Base-by-base conservation (phyloP, 345 rosid species). In the Gossypium arboreum region DNA sequence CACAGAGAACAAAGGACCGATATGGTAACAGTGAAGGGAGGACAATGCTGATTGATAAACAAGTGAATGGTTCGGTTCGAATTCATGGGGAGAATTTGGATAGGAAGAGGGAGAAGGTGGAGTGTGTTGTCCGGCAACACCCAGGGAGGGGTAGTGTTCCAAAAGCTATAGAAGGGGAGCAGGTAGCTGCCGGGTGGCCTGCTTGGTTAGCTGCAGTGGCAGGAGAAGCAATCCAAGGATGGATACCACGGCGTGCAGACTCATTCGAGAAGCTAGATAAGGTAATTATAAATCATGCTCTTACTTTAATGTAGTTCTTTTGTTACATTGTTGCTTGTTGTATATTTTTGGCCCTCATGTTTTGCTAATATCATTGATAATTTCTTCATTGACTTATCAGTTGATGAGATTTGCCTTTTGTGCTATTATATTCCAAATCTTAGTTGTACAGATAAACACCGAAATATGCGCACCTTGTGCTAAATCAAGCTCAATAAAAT, bases 171-270 rank as follows among this genome's bases (percentile, higher is more conserved):
- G 94, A 93, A 87, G 94, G 93, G 27, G 98, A 93, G 81, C 89
- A 91, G 78, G 91, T 93, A 75, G 94, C 99, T 0, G 98, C 98
- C 3, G 99, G 99, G 41, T 95, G 99, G 99, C 99, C 99, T 72
- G 87, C 94, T 64, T 95, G 99, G 98, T 79, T 95, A 79, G 92
- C 94, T 56, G 84, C 91, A 41, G 99, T 95, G 25, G 97, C 99
- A 75, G 99, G 96, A 71, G 98, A 91, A 79, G 98, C 99, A 76
- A 93, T 95, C 76, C 85, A 77, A 71, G 99, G 97, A 60, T 95
- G 98, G 98, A 65, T 92, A 75, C 99, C 99, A 0, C 88, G 98
- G 8, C 92, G 93, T 75, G 99, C 98, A 0, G 99, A 95, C 86
- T 95, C 98, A 43, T 95, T 95, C 47, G 98, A 95, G 86, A 95